phyloP scores from a whole-genome alignment of 2,329 filamentous ascomycete genomes.

The Ophiostoma ips region DNA sequence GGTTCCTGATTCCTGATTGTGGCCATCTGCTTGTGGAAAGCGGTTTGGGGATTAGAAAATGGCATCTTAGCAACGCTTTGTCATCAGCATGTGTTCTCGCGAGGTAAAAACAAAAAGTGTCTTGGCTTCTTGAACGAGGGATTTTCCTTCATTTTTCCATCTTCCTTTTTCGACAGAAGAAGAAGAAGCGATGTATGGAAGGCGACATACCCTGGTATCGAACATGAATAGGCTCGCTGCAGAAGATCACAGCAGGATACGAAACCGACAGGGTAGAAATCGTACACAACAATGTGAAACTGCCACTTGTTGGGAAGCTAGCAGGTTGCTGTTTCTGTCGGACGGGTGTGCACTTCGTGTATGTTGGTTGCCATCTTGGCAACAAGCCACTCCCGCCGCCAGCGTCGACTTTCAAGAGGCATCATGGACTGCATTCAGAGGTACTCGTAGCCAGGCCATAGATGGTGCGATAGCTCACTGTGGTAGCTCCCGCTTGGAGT shows the following conservation, averaged over 20 bases:
- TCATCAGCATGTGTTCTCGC: too few relatives aligned
- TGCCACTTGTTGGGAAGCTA: slow-evolving; percentile 12
- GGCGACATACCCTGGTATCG: neutral
- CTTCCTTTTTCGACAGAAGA: too few relatives aligned
- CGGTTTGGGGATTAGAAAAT: too few relatives aligned
- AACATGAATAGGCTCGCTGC: neutral
- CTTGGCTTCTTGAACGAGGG: too few relatives aligned
- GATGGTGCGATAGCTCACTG: neutral
- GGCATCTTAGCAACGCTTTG: too few relatives aligned
- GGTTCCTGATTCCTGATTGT: slow-evolving; percentile 1
- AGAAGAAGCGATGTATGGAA: neutral
- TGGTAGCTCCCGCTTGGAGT: neutral
- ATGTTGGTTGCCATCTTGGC: neutral
- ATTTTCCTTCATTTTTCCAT: too few relatives aligned
- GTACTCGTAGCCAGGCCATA: neutral
- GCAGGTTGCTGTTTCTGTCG: slow-evolving; percentile 5
- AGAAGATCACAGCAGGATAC: slow-evolving; percentile 18
- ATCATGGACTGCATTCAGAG: neutral
- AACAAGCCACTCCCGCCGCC: neutral
- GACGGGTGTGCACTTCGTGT: neutral
- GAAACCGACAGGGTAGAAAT: slow-evolving; percentile 18
- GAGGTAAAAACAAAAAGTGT: too few relatives aligned
- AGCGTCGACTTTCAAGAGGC: neutral
- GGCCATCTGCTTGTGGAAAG: neutral
- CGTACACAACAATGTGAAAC: slow-evolving; percentile 21